Evolutionary conservation across 2,329 filamentous ascomycete species (phyloP), one percentile per base, ranked within the genome.

Genomic region (Aspergillus novoparasiticus): DNA sequence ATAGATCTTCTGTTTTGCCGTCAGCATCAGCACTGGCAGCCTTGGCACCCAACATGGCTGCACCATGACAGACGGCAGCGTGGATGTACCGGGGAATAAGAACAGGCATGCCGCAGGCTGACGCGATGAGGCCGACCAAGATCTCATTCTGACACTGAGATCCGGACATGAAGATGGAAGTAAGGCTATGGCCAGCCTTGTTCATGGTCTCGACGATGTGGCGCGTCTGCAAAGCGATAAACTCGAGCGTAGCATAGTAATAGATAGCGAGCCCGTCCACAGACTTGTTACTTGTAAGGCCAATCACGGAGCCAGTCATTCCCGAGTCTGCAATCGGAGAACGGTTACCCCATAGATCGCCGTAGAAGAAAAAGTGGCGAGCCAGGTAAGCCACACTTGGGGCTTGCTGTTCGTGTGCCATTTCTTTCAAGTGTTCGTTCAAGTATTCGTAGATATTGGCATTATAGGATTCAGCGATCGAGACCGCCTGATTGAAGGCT

Each of bases 201-300:
- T 98, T 99, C 94, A 99, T 97, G 41, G 90, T 87, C 73, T 96
- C 90, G 67, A 99, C 86, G 72, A 99, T 99, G 79, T 99, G 95
- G 63, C 92, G 89, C 0, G 95, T 99, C 80, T 99, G 95, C 78
- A 98, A 87, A 34, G 95, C 94, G 72, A 99, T 98, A 80, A 98
- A 98, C 81, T 99, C 95, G 87, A 99, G 93, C 4, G 94, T 96
- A 28, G 88, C 92, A 75, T 97, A 98, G 82, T 99, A 99, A 81
- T 94, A 90, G 26, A 97, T 82, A 0, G 94, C 94, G 58, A 99
- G 87, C 58, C 92, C 90, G 74, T 97, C 92, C 56, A 95, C 86
- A 71, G 88, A 91, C 78, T 92, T 94, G 81, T 98, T 94, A 70
- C 88, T 92, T 74, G 89, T 92, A 63, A 99, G 83, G 21, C 95